These are phyloP conservation scores for Starmerella apicola DNA, from an alignment of 805 yeast species.

Conservation along the genomic window DNA sequence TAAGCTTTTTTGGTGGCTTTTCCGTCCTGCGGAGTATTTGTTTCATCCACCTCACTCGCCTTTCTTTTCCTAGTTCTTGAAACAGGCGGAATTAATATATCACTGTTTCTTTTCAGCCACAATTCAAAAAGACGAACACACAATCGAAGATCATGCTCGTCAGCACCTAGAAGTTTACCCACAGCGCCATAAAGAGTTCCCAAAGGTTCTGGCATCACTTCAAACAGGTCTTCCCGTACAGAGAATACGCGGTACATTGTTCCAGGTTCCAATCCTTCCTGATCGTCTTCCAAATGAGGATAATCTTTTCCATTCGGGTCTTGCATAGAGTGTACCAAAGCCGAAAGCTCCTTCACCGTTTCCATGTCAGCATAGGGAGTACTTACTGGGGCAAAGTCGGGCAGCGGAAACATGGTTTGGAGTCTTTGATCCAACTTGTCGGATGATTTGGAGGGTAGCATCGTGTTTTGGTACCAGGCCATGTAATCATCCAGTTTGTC, in stretches of 20 bases:
- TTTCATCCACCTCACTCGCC: background rate
- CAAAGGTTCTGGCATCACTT: constrained; percentile 11
- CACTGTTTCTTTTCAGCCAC: constrained; percentile 1
- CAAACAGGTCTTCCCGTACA: background rate
- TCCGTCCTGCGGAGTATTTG: background rate
- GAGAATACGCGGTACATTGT: constrained; percentile 4
- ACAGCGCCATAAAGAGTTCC: constrained; percentile 4
- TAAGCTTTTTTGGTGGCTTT: too few species aligned
- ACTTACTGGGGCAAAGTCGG: background rate
- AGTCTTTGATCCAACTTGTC: constrained; percentile 9
- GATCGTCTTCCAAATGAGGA: background rate
- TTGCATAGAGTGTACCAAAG: constrained; percentile 3
- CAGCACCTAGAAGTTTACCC: constrained; percentile 2
- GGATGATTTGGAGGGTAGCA: constrained; percentile 1
- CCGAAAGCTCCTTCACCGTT: constrained; percentile 9
- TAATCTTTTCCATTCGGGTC: background rate
- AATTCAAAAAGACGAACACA: constrained; percentile 7
- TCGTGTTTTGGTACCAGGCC: constrained; percentile 33
- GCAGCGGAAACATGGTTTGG: constrained; percentile 19
- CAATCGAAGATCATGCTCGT: background rate
- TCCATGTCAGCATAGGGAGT: constrained; percentile 1
- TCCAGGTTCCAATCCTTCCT: constrained; percentile 2
- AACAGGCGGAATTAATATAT: too few species aligned
- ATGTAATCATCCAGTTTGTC: constrained; percentile 36
- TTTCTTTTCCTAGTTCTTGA: background rate